Percentiles rank a stretch among this genome's conserved stretches.
phyloP scores from a whole-genome alignment of 179 eudicot genomes.

The Spergularia azorica region DNA sequence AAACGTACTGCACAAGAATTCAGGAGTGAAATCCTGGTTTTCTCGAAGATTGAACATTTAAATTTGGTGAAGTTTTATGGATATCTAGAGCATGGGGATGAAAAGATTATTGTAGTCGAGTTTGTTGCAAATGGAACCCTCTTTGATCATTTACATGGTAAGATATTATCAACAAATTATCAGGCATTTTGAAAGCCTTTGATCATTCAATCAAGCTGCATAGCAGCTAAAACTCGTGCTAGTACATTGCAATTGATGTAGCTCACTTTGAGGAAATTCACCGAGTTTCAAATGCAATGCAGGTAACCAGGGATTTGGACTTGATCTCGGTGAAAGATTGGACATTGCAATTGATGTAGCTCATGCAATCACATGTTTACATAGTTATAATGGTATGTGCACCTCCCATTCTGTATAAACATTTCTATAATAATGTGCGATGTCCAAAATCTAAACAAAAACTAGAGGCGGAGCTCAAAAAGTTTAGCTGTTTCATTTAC shows the following conservation, averaged over 20 bases:
- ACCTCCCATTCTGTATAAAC: neutral
- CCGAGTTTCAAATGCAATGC: conserved; percentile 14
- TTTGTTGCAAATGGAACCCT: conserved; percentile 74
- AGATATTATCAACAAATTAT: conserved; percentile 13
- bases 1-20: conserved; percentile 46
- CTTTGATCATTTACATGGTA: conserved; percentile 73
- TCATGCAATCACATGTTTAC: conserved; percentile 66
- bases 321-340: conserved; percentile 62
- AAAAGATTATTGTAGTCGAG: conserved; percentile 62
- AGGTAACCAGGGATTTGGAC: conserved; percentile 50
- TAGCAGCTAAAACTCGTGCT: neutral
- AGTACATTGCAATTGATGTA: no score
- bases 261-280: conserved; percentile 4
- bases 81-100: conserved; percentile 59
- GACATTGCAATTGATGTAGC: conserved; percentile 73
- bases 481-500: neutral
- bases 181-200: no score
- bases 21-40: conserved; percentile 62
- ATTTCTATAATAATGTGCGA: no score
- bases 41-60: conserved; percentile 71
- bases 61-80: conserved; percentile 69
- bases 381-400: conserved; percentile 59
- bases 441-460: no score
- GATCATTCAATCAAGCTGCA: neutral
- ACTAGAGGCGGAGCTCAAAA: no score